Percentiles rank a stretch among this genome's conserved stretches.
Evolutionary conservation across 2,329 filamentous ascomycete genomes (phyloP).

Genomic region (Akanthomyces lecanii): DNA sequence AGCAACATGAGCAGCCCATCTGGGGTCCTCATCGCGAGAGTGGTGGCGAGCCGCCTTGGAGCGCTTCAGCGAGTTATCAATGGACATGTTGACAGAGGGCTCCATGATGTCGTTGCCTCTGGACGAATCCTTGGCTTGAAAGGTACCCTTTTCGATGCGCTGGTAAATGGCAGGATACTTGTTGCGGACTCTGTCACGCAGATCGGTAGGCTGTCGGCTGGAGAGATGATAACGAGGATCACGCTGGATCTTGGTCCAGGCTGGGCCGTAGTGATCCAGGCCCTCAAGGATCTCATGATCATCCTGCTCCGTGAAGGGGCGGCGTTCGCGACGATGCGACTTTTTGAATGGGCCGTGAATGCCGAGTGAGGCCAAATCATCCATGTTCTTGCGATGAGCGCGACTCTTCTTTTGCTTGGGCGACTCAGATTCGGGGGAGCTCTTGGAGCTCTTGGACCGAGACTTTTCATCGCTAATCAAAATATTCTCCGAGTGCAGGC

Average conservation of each 20-base stretch:
- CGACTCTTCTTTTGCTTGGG: slow-evolving; percentile 47
- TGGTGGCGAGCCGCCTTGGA: slow-evolving; percentile 37
- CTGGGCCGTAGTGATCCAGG: slow-evolving; percentile 55
- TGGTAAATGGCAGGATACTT: slow-evolving; percentile 58
- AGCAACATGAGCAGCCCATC: slow-evolving; percentile 37
- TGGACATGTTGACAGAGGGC: slow-evolving; percentile 47
- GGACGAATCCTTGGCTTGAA: slow-evolving; percentile 41
- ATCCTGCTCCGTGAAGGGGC: slow-evolving; percentile 59
- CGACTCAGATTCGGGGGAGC: slow-evolving; percentile 30
- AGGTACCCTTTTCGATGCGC: slow-evolving; percentile 51
- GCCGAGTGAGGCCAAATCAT: slow-evolving; percentile 53
- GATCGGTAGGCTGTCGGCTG: slow-evolving; percentile 56
- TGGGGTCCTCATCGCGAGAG: slow-evolving; percentile 45
- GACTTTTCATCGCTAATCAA: slow-evolving; percentile 43
- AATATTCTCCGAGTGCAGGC: slow-evolving; percentile 52
- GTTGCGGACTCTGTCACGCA: slow-evolving; percentile 60
- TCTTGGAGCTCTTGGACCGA: slow-evolving; percentile 26
- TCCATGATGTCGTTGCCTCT: slow-evolving; percentile 44
- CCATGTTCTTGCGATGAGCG: slow-evolving; percentile 52
- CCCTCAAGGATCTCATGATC: slow-evolving; percentile 59
- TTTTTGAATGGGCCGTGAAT: slow-evolving; percentile 60
- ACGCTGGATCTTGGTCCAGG: slow-evolving; percentile 63
- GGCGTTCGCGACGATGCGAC: slow-evolving; percentile 55
- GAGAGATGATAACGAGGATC: slow-evolving; percentile 56
- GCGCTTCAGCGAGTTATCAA: slow-evolving; percentile 42